Evolutionary conservation across 1,284 basidiomycete genomes (phyloP), one percentile per base, ranked within the genome.

Genomic region (Chalciporus sp.): DNA sequence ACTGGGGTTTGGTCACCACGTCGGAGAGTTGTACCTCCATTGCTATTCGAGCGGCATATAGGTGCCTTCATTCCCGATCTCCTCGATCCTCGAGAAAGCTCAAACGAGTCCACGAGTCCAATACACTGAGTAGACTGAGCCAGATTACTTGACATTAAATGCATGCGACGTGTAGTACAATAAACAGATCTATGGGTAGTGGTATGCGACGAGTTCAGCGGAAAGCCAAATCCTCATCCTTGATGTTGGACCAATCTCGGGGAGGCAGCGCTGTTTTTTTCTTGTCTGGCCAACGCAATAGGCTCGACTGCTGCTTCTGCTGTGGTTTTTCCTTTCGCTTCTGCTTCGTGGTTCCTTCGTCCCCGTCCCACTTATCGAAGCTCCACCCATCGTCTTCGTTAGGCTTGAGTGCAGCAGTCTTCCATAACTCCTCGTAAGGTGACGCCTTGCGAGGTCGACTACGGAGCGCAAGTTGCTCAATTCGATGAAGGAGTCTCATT

Each of bases 391-490:
- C 67, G n/a, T 61, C 54, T 20, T 42, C 46, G 2, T n/a, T 43
- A 4, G 57, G 23, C 43, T 57, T 43, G n/a, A 71, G 43, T 1
- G 47, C 56, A 19, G 53, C 50, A 16, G 35, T 58, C 58, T 70
- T 72, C 68, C 70, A 71, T 5, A 58, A 48, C 42, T 72, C 68
- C 11, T 56, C 58, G 31, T 64, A 53, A 1, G 57, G 42, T 31
- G 46, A 51, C 7, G 51, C 31, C 45, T 59, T 61, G 6, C 61
- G 57, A 26, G 59, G 55, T 39, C 60, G 57, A 4, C 70, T 60
- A 27, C 61, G 70, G 12, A 70, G 55, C 12, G 58, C 59, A 20
- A 80, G 65, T 43, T 57, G 63, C 60, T 80, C 79, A 26, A 80
- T 73, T 31, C 63, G 65, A 26, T 59, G 57, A 40, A 81, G 49